Evolutionary conservation across 176 grass and related monocot genomes (phyloP), one percentile per base, ranked within the genome.

Genomic region (Dactylis glomerata): DNA sequence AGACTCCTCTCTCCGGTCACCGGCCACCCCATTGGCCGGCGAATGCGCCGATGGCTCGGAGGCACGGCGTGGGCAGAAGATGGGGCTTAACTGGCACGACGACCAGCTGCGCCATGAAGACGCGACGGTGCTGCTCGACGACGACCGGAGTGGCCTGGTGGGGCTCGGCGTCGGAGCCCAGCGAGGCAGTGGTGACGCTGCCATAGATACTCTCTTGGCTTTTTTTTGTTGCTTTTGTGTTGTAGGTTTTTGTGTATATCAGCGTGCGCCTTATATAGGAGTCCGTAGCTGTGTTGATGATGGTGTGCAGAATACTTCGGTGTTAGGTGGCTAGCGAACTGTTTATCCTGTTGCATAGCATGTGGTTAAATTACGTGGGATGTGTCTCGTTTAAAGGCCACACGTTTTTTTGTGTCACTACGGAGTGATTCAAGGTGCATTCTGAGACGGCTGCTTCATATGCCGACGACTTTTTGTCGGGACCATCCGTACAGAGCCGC

Each of bases 151-250:
- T 13, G 86, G 86, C 40, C 79, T 82, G 27, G 57, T 81, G 0
- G 86, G 86, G 50, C 86, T 88, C 0, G 90, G 90, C 37, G 58
- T 89, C 7, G 80, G 90, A 0, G 80, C 87, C 86, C 90, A 92
- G 54, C 58, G 58, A 0, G 83, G 90, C 23, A 92, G 38, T 0
- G 90, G 87, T 10, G 87, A 86, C 0, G 73, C 41, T 22, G 83
- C 86, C 90, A 92, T 41, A 16, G 56, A 57, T 17, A 20, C 3
- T 16, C 2, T 49, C 7, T n/a, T n/a, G n/a, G n/a, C n/a, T n/a
- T n/a, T n/a, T n/a, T n/a, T n/a, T 26, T 23, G 50, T 26, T 37
- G 33, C 3, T 40, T 57, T 26, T 74, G 8, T 5, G 24, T 31
- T 74, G 44, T 8, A 49, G 8, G 68, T 23, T 73, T 49, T 4